These are phyloP conservation scores for Acrocalymma vagum DNA, from an alignment of 2,329 filamentous ascomycete genomes.

Conservation along the genomic window DNA sequence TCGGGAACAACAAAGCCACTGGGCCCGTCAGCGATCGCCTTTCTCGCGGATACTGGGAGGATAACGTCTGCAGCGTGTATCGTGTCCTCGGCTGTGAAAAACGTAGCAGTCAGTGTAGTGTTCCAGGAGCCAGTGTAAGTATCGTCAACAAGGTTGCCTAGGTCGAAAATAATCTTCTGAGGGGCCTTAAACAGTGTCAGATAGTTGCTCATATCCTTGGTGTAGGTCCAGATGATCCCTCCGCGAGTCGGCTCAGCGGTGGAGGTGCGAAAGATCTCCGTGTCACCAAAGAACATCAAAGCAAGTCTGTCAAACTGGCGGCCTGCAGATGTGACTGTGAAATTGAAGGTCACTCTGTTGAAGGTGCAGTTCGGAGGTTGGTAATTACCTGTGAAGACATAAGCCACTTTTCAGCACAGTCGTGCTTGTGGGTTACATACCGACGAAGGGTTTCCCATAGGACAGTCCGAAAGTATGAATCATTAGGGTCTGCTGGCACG, in stretches of 20 bases:
- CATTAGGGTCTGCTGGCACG: constrained; percentile 70
- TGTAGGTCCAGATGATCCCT: constrained; percentile 78
- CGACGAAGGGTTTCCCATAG: constrained; percentile 77
- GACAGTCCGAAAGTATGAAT: constrained; percentile 75
- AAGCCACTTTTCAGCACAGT: constrained; percentile 7
- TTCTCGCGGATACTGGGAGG: constrained; percentile 68
- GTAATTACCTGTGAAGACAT: constrained; percentile 62
- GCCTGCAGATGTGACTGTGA: constrained; percentile 76
- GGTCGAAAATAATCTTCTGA: constrained; percentile 84
- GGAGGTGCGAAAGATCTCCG: constrained; percentile 83
- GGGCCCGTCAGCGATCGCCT: constrained; percentile 58
- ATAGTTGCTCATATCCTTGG: constrained; percentile 81
- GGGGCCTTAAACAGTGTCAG: constrained; percentile 71
- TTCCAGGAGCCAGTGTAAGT: constrained; percentile 79
- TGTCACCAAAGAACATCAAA: constrained; percentile 77
- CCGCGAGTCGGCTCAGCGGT: constrained; percentile 78
- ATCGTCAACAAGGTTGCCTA: constrained; percentile 71
- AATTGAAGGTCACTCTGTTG: constrained; percentile 77
- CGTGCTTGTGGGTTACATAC: constrained; percentile 50
- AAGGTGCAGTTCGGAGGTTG: constrained; percentile 74
- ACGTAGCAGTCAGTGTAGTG: constrained; percentile 76
- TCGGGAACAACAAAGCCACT: constrained; percentile 75
- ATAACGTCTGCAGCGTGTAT: constrained; percentile 68
- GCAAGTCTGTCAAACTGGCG: constrained; percentile 80
- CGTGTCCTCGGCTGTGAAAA: constrained; percentile 63